Base-by-base conservation (phyloP, 305 asterid species). In the Withania somnifera region DNA sequence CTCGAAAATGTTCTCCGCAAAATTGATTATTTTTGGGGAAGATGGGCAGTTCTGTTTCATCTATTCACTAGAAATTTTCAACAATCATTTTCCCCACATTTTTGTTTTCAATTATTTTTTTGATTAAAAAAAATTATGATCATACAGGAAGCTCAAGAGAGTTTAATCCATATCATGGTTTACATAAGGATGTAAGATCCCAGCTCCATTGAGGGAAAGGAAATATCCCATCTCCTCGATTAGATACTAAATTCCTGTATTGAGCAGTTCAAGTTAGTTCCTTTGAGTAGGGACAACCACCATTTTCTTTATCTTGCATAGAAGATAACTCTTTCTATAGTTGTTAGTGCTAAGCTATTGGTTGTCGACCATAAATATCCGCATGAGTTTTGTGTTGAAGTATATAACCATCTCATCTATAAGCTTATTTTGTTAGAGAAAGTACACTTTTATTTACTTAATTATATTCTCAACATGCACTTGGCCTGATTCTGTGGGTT, bases 41-140 rank as follows among this genome's bases (percentile, higher is more conserved):
- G 83, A 81, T 87, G 88, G 88, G 89, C 86, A 87, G 86, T 83
- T 87, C 85, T 81, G 42, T 85, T 87, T 85, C 86, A 61, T 77
- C 28, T 17, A 2, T 3, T 45, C 13, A 54, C 77, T 83, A 84
- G 50, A 83, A 73, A 34, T 28, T 24, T 73, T 85, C 88, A 85
- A 85, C 87, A 87, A 87, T 87, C 89, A 87, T 87, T 61, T 87
- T 83, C 84, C 85, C 75, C 17, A 85, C 79, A 87, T 80, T n/a
- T 28, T 47, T 0, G 2, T 38, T 10, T 36, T 1, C 30, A 34
- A n/a, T n/a, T n/a, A n/a, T n/a, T n/a, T n/a, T n/a, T n/a, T n/a
- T n/a, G n/a, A n/a, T n/a, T n/a, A n/a, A n/a, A n/a, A n/a, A n/a
- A n/a, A n/a, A n/a, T n/a, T n/a, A n/a, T 14, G 14, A 67, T 14